Evolutionary conservation across 2,329 filamentous ascomycete species (phyloP).

Genomic region (Neoarthrinium moseri): DNA sequence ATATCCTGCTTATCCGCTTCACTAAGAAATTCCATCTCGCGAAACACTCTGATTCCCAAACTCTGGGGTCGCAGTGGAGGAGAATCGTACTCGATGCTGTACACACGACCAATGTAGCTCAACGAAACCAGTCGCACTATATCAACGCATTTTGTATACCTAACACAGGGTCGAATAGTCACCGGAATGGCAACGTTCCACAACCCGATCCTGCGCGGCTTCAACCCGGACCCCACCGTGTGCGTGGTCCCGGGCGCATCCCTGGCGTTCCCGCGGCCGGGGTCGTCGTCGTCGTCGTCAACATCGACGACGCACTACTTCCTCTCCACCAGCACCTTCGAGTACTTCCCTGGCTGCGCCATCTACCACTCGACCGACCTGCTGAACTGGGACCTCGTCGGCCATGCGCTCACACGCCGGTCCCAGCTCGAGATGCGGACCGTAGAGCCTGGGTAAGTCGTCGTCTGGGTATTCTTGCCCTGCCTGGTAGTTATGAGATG

Average conservation of each 20-base stretch:
- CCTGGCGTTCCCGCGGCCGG: neutral
- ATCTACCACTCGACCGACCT: constrained; percentile 58
- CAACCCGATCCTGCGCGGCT: constrained; percentile 58
- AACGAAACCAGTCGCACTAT: too few species aligned
- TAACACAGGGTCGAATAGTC: too few species aligned
- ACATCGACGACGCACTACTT: constrained; percentile 42
- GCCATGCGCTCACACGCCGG: constrained; percentile 48
- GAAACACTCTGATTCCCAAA: too few species aligned
- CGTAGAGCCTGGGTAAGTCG: constrained; percentile 39
- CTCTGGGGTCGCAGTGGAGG: too few species aligned
- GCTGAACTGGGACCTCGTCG: constrained; percentile 51
- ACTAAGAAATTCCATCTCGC: too few species aligned
- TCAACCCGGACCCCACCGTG: constrained; percentile 60
- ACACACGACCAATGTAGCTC: too few species aligned
- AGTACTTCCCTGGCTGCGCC: constrained; percentile 60
- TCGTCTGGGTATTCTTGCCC: too few species aligned
- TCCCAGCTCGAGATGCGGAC: constrained; percentile 52
- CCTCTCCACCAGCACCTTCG: constrained; percentile 61
- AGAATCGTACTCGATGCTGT: too few species aligned
- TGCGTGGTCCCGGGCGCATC: constrained; percentile 27
- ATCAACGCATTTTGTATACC: too few species aligned
- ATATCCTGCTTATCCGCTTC: too few species aligned
- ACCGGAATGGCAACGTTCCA: constrained; percentile 26
- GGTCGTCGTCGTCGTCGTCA: constrained; percentile 12
- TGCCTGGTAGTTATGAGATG: too few species aligned